phyloP scores from a whole-genome alignment of 192 early-diverging fungal genomes.

The Phlyctochytrium arcticum region DNA sequence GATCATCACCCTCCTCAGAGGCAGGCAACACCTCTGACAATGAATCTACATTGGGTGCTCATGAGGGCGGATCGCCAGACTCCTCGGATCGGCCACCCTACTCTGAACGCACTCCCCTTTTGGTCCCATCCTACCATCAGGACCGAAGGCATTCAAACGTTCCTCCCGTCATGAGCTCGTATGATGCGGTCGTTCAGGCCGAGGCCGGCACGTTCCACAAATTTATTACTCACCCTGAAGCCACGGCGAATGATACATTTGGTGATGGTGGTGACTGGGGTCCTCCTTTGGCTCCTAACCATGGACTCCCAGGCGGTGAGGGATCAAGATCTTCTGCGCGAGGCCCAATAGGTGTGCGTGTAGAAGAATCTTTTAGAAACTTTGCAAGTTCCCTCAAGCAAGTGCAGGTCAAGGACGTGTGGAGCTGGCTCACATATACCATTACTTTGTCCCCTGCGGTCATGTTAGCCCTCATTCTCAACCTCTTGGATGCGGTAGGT shows the following conservation, averaged over 20 bases:
- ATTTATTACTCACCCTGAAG: no score
- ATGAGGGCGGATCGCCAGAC: no score
- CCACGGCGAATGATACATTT: not conserved
- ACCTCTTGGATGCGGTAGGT: conserved; percentile 83
- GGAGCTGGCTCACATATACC: conserved; percentile 2
- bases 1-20: no score
- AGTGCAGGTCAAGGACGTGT: conserved; percentile 1
- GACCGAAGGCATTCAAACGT: not conserved
- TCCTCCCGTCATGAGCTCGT: not conserved
- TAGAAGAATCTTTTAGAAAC: not conserved
- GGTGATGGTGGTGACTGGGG: not conserved
- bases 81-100: no score
- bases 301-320: not conserved
- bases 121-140: not conserved
- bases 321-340: not conserved
- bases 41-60: not conserved
- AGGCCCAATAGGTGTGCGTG: not conserved
- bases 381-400: not conserved
- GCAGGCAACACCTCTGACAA: not conserved
- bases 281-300: not conserved
- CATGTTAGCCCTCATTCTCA: conserved; percentile 82
- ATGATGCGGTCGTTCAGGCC: not conserved
- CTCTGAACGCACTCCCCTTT: not conserved
- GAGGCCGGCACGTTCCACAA: conserved; percentile 4
- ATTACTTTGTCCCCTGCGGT: conserved; percentile 69